Conservation (phyloP, 2,329 filamentous ascomycete genomes). For the Epichloe bromicola region DNA sequence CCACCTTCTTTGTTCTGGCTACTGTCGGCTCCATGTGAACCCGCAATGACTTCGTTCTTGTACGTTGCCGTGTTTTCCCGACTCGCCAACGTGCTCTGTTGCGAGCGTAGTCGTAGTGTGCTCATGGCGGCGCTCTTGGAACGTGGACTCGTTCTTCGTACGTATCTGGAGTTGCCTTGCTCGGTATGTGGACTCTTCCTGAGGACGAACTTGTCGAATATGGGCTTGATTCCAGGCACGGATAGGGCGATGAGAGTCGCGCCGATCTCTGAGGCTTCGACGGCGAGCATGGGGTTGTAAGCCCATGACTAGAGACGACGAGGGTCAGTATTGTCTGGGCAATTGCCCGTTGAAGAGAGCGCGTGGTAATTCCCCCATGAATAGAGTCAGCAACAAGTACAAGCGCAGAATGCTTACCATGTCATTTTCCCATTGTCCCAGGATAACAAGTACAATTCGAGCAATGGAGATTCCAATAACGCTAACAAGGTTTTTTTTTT, state of each 20-base stretch:
- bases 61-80: constrained; percentile 14
- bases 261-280: constrained; percentile 38
- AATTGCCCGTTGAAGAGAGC: no score
- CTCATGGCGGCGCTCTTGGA: constrained; percentile 17
- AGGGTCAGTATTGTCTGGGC: no score
- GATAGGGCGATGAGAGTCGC: constrained; percentile 37
- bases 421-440: constrained; percentile 33
- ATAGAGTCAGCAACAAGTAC: background rate
- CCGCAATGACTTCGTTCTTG: constrained; percentile 10
- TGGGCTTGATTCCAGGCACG: constrained; percentile 34
- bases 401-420: constrained; percentile 8
- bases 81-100: constrained; percentile 16
- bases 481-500: constrained; percentile 13
- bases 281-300: constrained; percentile 35
- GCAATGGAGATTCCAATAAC: constrained; percentile 35
- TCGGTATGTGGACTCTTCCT: constrained; percentile 12
- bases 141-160: constrained; percentile 8
- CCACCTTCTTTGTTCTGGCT: constrained; percentile 13
- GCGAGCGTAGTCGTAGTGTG: constrained; percentile 17
- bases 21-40: constrained; percentile 12
- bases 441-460: constrained; percentile 33
- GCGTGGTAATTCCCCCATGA: no score
- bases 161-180: constrained; percentile 13
- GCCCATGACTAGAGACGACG: constrained; percentile 26
- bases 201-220: constrained; percentile 25